Base-by-base conservation (phyloP, 1,284 basidiomycete species). In the Malassezia equina region DNA sequence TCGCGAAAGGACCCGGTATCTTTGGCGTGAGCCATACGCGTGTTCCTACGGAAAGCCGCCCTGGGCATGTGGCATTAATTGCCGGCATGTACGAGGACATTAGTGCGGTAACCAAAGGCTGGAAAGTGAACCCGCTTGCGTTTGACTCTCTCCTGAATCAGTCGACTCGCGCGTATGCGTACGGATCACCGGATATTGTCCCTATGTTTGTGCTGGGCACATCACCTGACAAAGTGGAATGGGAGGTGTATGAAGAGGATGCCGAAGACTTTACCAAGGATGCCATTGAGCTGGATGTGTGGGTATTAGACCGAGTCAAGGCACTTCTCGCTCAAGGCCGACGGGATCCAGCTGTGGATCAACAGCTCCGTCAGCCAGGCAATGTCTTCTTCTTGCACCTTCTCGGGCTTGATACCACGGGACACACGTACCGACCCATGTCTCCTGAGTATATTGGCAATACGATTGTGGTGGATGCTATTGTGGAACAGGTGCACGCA, bases 51-150 rank as follows among this genome's bases (percentile, higher is more conserved):
- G 89, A 91, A 67, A 87, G 84, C 75, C 78, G 89, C 23, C 88
- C 88, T 2, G 89, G 88, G 7, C 89, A 78, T 51, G 88, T 91
- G 27, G 88, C 88, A 25, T 81, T 91, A 58, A 89, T 91, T 63
- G 89, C 85, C 32, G 88, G 88, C 7, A 89, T 90, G 86, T 90
- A 91, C 71, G 89, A 91, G 75, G 88, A 91, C 65, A 87, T 89
- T 5, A 88, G 86, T 5, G 88, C 88, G 12, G 88, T 91, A 27
- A 89, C 85, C 0, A 60, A 86, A 84, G 82, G 87, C 51, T 89
- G 87, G 87, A 89, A 89, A 78, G 81, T 83, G 5, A 91, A 91
- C 75, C 89, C 88, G 25, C 85, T 89, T 29, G 82, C 87, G 58
- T 91, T 91, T 69, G 88, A 91, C 74, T 90, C 88, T 1, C 82